Evolutionary conservation across 306 rosid genomes (phyloP), one percentile per base, ranked within the genome.

Genomic region (Prunus salicina): DNA sequence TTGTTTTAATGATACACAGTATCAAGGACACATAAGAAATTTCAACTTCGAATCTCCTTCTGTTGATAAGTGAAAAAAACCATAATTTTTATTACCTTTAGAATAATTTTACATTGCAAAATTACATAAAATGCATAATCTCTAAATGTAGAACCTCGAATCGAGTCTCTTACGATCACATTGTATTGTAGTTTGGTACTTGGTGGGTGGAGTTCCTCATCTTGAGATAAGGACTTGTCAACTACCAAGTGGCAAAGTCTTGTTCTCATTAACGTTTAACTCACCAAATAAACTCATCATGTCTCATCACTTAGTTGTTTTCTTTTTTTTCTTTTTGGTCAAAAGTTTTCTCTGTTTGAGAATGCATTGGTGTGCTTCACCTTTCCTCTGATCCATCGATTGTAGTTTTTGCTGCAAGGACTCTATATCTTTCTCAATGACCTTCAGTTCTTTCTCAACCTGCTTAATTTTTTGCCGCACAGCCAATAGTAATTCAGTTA

Each of bases 361-460:
- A 76, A 74, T 2, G 34, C 22, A 65, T 32, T 57, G 2, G 57
- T 34, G 9, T 25, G 56, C 74, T 56, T 56, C 62, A 3, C 24
- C 12, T 8, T 56, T 0, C 71, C 25, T 76, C 14, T 46, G 15
- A 8, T 14, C 22, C 67, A 45, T 58, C 20, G 12, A 55, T 34
- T 3, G 0, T 9, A 69, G 19, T 69, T 77, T 34, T 20, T 64
- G 74, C 43, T 1, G 13, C 24, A 70, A 22, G 69, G 12, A 58
- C 38, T 41, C 15, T 12, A 56, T 50, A 41, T 70, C 76, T 14
- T 61, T 66, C 15, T 78, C 34, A 6, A 43, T 10, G 8, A 2
- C 19, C 69, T 58, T n/a, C 82, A 77, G 30, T 22, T 84, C 34
- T 66, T 6, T 57, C 66, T 69, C 14, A n/a, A 2, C 51, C 12